These are phyloP conservation scores for Pulveroboletus sp. DNA, from an alignment of 768 basidiomycete species.

Conservation along the genomic window DNA sequence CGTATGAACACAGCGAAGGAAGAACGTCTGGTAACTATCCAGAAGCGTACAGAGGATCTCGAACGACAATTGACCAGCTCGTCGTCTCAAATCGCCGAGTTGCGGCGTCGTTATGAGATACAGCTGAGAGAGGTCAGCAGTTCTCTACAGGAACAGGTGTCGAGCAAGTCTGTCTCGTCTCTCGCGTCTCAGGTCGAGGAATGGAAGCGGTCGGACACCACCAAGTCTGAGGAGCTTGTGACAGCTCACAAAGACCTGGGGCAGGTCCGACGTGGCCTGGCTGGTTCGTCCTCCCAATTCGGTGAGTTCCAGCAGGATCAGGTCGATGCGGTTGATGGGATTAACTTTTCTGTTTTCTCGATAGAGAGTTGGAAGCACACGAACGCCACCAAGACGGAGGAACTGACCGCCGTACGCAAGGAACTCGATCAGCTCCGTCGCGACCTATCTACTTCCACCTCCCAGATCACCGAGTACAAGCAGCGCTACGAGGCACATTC, in stretches of 20 bases:
- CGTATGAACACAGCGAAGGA: not conserved
- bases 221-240: no score
- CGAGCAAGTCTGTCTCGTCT: no score
- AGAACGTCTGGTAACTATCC: not conserved
- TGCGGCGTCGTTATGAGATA: not conserved
- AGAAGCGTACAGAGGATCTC: not conserved
- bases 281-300: no score
- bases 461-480: not conserved
- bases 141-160: no score
- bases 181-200: not conserved
- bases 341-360: no score
- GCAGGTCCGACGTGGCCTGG: no score
- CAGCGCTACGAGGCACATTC: not conserved
- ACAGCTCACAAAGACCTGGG: no score
- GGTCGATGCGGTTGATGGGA: no score
- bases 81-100: not conserved
- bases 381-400: no score
- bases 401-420: no score
- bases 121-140: not conserved
- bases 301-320: no score
- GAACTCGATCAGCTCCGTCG: not conserved
- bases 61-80: not conserved
- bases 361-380: no score
- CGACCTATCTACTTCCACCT: not conserved
- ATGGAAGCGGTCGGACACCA: not conserved